Percentiles rank a stretch among this genome's conserved stretches.
Evolutionary conservation across 441 rosid genomes (phyloP).

Genomic region (Populus trichocarpa): DNA sequence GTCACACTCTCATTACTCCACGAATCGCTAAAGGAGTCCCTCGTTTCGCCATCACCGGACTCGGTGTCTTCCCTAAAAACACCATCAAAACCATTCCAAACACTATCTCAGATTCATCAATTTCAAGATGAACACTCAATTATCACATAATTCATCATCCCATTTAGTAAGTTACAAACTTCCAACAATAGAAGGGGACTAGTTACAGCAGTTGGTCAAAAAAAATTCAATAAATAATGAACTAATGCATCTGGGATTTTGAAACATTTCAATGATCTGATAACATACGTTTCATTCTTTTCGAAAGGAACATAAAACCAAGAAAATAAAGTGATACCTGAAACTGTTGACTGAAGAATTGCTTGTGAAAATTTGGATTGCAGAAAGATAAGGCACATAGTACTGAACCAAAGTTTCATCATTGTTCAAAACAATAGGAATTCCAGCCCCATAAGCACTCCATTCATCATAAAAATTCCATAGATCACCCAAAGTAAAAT

Average conservation of each 20-base stretch:
- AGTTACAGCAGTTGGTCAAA: not conserved
- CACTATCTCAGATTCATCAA: not conserved
- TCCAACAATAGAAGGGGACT: not conserved
- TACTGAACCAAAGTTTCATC: conserved; percentile 85
- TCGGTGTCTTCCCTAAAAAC: conserved; percentile 70
- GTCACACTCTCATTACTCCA: conserved; percentile 85
- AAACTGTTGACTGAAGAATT: conserved; percentile 52
- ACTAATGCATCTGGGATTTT: not conserved
- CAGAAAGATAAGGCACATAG: conserved; percentile 94
- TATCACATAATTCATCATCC: not conserved
- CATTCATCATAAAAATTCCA: conserved; percentile 94
- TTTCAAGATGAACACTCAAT: not conserved
- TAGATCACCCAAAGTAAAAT: conserved; percentile 69
- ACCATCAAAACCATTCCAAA: not conserved
- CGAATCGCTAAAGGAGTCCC: conserved; percentile 82
- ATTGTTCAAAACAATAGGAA: conserved; percentile 55
- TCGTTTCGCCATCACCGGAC: conserved; percentile 67
- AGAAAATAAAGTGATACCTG: conserved; percentile 38
- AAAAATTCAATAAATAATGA: not conserved
- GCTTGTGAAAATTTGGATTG: conserved; percentile 87
- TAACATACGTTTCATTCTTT: no score
- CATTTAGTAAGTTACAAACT: not conserved
- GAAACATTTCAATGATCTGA: not conserved
- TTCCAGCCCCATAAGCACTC: conserved; percentile 99
- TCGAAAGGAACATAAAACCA: not conserved